phyloP scores from a whole-genome alignment of 805 yeast species.

The Candida tibetensis region DNA sequence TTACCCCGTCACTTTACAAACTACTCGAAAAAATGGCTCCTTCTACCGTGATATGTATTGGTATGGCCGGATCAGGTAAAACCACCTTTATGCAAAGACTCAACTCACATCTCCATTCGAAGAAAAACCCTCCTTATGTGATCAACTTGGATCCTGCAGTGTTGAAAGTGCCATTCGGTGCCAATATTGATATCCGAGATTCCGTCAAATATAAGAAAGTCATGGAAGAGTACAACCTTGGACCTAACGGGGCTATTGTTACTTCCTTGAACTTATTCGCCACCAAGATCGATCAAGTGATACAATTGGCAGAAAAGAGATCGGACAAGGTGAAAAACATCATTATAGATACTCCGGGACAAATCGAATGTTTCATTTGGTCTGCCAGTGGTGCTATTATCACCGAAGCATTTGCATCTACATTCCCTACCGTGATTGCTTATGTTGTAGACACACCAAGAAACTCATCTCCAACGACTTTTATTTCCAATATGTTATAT shows the following conservation, averaged over 20 bases:
- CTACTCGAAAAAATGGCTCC: slow-evolving; percentile 35
- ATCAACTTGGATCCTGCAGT: slow-evolving; percentile 97
- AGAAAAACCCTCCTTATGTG: slow-evolving; percentile 79
- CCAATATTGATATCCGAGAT: slow-evolving; percentile 94
- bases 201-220: slow-evolving; percentile 93
- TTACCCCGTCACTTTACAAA: too few species aligned
- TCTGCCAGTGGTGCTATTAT: slow-evolving; percentile 95
- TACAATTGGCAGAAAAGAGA: slow-evolving; percentile 78
- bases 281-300: slow-evolving; percentile 95
- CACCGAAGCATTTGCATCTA: slow-evolving; percentile 93
- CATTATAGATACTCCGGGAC: slow-evolving; percentile 97
- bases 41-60: slow-evolving; percentile 45
- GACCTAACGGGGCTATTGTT: slow-evolving; percentile 98
- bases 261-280: slow-evolving; percentile 89
- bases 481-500: slow-evolving; percentile 96
- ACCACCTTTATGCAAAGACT: slow-evolving; percentile 96
- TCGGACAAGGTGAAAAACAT: slow-evolving; percentile 58
- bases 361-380: slow-evolving; percentile 98
- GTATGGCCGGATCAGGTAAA: slow-evolving; percentile 77
- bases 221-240: slow-evolving; percentile 91
- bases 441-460: slow-evolving; percentile 97
- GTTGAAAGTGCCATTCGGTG: slow-evolving; percentile 85
- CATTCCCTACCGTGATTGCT: slow-evolving; percentile 94
- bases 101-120: slow-evolving; percentile 80
- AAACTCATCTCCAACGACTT: slow-evolving; percentile 90